A percentile compares a stretch with the other conserved stretches of the same genome.
Conservation (phyloP, 495 filamentous ascomycete genomes). For the Saxophila tyrrhenica region DNA sequence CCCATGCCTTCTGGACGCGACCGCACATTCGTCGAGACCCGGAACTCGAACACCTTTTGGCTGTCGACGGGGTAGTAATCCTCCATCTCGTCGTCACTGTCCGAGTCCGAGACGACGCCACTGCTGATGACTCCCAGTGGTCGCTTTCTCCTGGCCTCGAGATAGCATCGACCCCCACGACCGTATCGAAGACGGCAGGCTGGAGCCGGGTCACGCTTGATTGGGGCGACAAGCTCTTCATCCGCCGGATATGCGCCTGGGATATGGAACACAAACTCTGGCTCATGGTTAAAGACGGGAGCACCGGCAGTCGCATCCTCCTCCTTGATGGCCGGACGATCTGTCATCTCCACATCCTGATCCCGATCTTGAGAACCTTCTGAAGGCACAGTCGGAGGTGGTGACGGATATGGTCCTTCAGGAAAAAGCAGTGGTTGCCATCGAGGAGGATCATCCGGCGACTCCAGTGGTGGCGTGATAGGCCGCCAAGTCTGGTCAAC, state of each 20-base stretch:
- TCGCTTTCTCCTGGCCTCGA: conserved; percentile 7
- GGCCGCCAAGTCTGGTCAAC: conserved; percentile 74
- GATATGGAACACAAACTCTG: conserved; percentile 8
- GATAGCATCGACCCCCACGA: conserved; percentile 15
- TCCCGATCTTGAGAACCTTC: conserved; percentile 2
- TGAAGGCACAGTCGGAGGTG: conserved; percentile 18
- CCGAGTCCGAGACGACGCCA: conserved; percentile 18
- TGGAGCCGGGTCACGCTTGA: conserved; percentile 4
- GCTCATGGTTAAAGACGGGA: neutral
- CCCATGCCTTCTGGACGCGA: conserved; percentile 5
- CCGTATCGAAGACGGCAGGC: conserved; percentile 16
- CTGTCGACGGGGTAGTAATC: conserved; percentile 10
- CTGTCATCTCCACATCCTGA: conserved; percentile 15
- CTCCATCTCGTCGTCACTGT: conserved; percentile 13
- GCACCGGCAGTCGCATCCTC: conserved; percentile 3
- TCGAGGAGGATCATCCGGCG: conserved; percentile 43
- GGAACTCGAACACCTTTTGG: conserved; percentile 14
- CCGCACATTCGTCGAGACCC: conserved; percentile 5
- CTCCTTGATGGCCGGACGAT: neutral
- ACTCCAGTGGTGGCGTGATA: conserved; percentile 57
- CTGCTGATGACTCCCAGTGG: conserved; percentile 2
- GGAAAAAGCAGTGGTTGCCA: conserved; percentile 45
- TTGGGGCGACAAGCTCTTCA: neutral
- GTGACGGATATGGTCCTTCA: conserved; percentile 12
- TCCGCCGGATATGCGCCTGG: conserved; percentile 12